These are phyloP conservation scores for Nitzschia inconspicua DNA, from an alignment of 108 stramenopile species.

Conservation along the genomic window DNA sequence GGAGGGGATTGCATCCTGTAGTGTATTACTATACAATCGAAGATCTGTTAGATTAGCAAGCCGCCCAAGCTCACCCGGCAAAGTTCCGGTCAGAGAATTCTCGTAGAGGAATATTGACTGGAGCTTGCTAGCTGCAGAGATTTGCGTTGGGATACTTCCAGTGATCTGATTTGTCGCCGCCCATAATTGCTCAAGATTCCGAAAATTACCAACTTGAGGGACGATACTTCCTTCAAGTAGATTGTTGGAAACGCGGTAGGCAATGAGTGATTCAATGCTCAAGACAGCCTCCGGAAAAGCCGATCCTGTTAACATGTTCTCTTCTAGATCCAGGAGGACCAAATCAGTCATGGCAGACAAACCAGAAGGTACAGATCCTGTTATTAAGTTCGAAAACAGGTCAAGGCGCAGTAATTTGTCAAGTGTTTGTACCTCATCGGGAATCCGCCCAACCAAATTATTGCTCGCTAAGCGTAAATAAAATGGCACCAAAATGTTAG, in stretches of 20 bases:
- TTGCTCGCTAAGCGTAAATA: conserved; percentile 20
- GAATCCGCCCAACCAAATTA: conserved; percentile 27
- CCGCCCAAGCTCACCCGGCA: conserved; percentile 28
- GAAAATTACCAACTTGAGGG: conserved; percentile 18
- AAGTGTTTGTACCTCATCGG: conserved; percentile 26
- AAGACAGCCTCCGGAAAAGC: conserved; percentile 41
- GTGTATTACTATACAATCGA: conserved; percentile 25
- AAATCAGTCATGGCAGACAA: conserved; percentile 20
- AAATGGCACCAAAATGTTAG: neutral
- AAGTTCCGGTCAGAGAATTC: conserved; percentile 27
- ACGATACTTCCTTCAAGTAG: conserved; percentile 40
- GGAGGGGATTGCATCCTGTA: conserved; percentile 29
- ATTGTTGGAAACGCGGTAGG: conserved; percentile 50
- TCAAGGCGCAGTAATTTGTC: conserved; percentile 16
- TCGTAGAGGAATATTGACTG: conserved; percentile 33
- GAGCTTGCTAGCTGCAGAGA: conserved; percentile 11
- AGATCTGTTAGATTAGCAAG: conserved; percentile 23
- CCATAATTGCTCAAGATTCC: conserved; percentile 32
- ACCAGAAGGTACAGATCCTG: conserved; percentile 26
- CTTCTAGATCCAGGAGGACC: conserved; percentile 34
- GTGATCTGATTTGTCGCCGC: conserved; percentile 17
- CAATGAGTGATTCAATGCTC: conserved; percentile 20
- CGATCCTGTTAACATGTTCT: conserved; percentile 32
- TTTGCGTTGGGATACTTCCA: conserved; percentile 28
- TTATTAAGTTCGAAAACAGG: conserved; percentile 25